Evolutionary conservation across 345 rosid species (phyloP).

Genomic region (Erysimum cheiranthoides): DNA sequence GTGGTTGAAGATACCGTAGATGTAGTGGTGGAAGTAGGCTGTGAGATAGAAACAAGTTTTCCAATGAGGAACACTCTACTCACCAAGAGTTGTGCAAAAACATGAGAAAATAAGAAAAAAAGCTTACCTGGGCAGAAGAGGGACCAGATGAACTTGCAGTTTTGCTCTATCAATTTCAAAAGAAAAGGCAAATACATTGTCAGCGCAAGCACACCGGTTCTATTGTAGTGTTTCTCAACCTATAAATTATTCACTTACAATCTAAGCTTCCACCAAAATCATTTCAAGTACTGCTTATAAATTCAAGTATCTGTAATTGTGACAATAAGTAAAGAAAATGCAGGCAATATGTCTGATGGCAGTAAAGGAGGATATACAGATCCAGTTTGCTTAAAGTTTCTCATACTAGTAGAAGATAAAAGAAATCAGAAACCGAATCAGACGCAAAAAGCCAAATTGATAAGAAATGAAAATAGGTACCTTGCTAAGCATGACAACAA

Average conservation of each 20-base stretch:
- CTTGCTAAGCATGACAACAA: constrained; percentile 99
- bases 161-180: constrained; percentile 65
- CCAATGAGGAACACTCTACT: constrained; percentile 16
- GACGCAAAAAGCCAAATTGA: not conserved
- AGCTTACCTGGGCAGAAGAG: constrained; percentile 65
- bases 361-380: not conserved
- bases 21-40: constrained; percentile 60
- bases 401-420: not conserved
- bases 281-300: constrained; percentile 10
- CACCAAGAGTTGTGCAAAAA: constrained; percentile 10
- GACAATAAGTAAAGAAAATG: not conserved
- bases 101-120: constrained; percentile 9
- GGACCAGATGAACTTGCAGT: constrained; percentile 56
- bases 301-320: not conserved
- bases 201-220: not conserved
- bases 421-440: constrained; percentile 2
- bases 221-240: not conserved
- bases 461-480: constrained; percentile 44
- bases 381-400: not conserved
- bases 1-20: constrained; percentile 46
- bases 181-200: constrained; percentile 20
- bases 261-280: constrained; percentile 22
- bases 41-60: constrained; percentile 36
- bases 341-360: not conserved
- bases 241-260: not conserved